Evolutionary conservation across 2,329 filamentous ascomycete genomes (phyloP).

Genomic region (Cladosporium sp.): DNA sequence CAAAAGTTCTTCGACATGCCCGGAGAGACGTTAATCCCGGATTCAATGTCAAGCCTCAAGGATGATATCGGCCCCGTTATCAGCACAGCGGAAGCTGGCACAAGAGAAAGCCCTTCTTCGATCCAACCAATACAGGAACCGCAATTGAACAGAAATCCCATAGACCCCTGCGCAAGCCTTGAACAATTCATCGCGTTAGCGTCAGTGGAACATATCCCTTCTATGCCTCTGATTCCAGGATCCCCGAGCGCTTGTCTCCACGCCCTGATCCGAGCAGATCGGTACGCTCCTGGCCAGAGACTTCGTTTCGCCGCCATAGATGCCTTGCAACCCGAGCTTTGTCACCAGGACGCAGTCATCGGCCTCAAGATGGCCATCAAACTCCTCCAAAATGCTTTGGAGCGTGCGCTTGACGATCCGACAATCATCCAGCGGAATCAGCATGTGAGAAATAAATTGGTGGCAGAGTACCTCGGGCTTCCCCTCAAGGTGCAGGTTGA

Average conservation of each 20-base stretch:
- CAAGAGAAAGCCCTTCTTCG: background rate
- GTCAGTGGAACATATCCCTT: background rate
- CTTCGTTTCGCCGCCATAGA: background rate
- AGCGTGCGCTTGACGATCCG: background rate
- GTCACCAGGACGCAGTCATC: background rate
- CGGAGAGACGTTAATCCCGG: background rate
- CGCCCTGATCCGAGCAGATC: background rate
- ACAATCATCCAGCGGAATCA: background rate
- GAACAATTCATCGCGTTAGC: background rate
- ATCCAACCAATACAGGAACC: background rate
- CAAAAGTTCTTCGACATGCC: background rate
- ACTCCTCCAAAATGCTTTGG: background rate
- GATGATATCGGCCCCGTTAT: background rate
- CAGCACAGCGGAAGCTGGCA: background rate
- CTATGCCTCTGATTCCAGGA: background rate
- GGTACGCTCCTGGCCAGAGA: background rate
- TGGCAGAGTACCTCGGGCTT: background rate
- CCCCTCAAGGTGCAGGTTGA: background rate
- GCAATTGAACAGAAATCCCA: background rate
- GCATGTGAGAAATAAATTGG: slow-evolving; percentile 1
- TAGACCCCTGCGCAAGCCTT: background rate
- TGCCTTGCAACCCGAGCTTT: background rate
- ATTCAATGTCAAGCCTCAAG: background rate
- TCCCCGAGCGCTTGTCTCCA: background rate
- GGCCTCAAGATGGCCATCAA: background rate